Conservation (phyloP, 2,329 filamentous ascomycete species). For the Monosporascus sp. region DNA sequence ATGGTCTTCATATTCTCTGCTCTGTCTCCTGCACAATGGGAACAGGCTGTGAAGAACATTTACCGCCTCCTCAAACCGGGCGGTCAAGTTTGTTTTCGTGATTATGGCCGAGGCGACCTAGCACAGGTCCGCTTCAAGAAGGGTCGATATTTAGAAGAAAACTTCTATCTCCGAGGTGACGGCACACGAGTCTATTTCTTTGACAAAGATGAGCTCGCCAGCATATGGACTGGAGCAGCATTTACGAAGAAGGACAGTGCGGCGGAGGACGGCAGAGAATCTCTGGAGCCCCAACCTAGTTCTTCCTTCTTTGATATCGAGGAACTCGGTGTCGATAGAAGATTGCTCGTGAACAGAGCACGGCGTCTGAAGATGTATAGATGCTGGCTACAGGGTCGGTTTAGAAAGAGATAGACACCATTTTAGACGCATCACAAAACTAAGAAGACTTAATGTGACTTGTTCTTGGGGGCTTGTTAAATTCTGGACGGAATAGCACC, state of each 20-base stretch:
- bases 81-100: conserved; percentile 89
- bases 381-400: conserved; percentile 88
- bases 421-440: background rate
- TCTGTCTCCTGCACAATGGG: conserved; percentile 79
- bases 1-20: conserved; percentile 98
- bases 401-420: conserved; percentile 57
- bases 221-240: conserved; percentile 61
- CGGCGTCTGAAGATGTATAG: conserved; percentile 95
- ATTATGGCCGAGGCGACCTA: conserved; percentile 92
- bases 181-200: conserved; percentile 98
- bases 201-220: conserved; percentile 72
- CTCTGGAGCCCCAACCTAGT: conserved; percentile 18
- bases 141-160: conserved; percentile 87
- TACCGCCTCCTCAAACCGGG: conserved; percentile 81
- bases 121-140: conserved; percentile 98
- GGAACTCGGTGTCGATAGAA: conserved; percentile 77
- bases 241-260: conserved; percentile 16
- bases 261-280: conserved; percentile 16
- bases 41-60: conserved; percentile 74
- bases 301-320: conserved; percentile 60
- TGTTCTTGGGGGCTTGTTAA: background rate
- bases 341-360: conserved; percentile 87
- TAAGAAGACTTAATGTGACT: background rate
- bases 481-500: too few species aligned
- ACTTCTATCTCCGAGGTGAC: conserved; percentile 94